These are phyloP conservation scores for Trypanosomatidae sp. DNA, from an alignment of 208 protist species.

Conservation along the genomic window DNA sequence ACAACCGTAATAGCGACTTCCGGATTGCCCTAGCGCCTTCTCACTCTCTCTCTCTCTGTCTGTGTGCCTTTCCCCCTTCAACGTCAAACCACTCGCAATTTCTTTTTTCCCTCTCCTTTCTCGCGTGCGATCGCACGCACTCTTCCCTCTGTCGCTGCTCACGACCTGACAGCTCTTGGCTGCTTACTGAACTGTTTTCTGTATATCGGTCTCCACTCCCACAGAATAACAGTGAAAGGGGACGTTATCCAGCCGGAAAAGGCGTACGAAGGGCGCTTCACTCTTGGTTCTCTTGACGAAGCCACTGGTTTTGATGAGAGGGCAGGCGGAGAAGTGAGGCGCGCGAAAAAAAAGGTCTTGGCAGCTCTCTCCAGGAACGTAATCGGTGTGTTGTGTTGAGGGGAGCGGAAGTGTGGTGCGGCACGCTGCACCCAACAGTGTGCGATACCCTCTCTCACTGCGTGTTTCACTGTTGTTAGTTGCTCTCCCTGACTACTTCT, in stretches of 20 bases:
- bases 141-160: neutral
- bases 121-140: neutral
- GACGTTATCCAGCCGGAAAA: neutral
- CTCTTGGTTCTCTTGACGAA: neutral
- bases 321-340: neutral
- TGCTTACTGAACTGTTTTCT: neutral
- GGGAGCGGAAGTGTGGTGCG: neutral
- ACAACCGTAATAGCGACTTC: neutral
- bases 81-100: neutral
- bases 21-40: neutral
- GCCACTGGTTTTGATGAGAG: neutral
- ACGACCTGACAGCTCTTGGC: neutral
- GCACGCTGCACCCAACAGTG: neutral
- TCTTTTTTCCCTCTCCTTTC: slow-evolving; percentile 2
- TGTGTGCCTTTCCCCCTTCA: neutral
- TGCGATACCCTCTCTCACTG: neutral
- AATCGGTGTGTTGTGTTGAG: neutral
- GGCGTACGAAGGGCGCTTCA: neutral
- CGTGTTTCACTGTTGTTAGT: neutral
- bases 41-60: neutral
- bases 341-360: neutral
- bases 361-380: neutral
- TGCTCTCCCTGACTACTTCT: neutral
- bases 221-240: neutral
- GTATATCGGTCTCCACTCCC: neutral